A percentile compares a stretch with the other conserved stretches of the same genome.
phyloP scores from a whole-genome alignment of 306 rosid species.

The Vigna reflexopilosa region DNA sequence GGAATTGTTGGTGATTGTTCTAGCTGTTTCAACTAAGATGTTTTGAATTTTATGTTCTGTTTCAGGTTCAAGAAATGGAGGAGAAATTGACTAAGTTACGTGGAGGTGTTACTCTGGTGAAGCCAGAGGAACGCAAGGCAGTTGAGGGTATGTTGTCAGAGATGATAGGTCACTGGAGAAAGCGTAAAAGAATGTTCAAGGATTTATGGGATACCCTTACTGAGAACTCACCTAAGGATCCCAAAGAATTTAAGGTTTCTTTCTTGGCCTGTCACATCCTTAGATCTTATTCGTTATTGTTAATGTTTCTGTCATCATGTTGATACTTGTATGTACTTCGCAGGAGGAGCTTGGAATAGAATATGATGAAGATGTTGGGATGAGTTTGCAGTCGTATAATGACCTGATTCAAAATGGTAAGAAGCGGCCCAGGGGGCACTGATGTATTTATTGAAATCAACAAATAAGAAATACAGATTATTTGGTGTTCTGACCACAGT shows the following conservation, averaged over 20 bases:
- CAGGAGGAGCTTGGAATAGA: conserved; percentile 96
- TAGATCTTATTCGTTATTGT: not conserved
- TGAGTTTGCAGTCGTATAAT: conserved; percentile 69
- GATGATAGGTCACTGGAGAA: conserved; percentile 83
- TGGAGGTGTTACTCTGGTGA: conserved; percentile 87
- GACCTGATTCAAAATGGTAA: conserved; percentile 67
- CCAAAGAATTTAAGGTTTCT: conserved; percentile 80
- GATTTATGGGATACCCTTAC: conserved; percentile 93
- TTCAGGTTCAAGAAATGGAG: conserved; percentile 81
- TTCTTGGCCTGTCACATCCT: conserved; percentile 19
- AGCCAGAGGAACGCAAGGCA: conserved; percentile 82
- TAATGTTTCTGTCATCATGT: conserved; percentile 24
- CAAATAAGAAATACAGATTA: conserved; percentile 32
- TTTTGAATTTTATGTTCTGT: conserved; percentile 40
- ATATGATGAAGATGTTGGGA: conserved; percentile 79
- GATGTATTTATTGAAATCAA: conserved; percentile 43
- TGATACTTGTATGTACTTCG: conserved; percentile 32
- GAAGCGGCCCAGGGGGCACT: conserved; percentile 68
- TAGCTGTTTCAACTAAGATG: conserved; percentile 24
- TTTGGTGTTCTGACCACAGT: conserved; percentile 35
- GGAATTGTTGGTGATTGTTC: conserved; percentile 16
- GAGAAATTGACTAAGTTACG: conserved; percentile 67
- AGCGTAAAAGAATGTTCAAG: conserved; percentile 88
- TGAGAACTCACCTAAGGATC: conserved; percentile 87
- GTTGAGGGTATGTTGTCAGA: conserved; percentile 59